These are phyloP conservation scores for Juglanconis oblonga DNA, from an alignment of 2,329 filamentous ascomycete species.

Conservation along the genomic window DNA sequence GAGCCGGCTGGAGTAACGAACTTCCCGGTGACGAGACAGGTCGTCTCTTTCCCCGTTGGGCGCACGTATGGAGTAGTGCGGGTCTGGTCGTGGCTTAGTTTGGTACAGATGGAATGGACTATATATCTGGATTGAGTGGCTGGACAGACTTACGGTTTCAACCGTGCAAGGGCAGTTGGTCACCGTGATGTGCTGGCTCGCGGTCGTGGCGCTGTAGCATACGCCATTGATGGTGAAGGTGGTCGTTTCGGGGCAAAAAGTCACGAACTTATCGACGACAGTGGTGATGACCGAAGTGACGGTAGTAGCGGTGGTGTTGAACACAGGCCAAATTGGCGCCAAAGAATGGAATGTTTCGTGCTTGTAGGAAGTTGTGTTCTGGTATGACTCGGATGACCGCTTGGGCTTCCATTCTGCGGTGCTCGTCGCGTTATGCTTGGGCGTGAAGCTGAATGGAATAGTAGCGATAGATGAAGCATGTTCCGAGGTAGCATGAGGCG, in stretches of 20 bases:
- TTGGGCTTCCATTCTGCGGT: not conserved
- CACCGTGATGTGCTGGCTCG: constrained; percentile 41
- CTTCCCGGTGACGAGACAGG: not conserved
- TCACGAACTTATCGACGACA: constrained; percentile 34
- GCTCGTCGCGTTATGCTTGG: not conserved
- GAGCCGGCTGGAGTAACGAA: not conserved
- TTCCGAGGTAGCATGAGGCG: not conserved
- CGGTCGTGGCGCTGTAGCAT: constrained; percentile 54
- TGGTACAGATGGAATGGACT: not conserved
- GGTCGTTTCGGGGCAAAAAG: constrained; percentile 47
- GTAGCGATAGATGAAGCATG: too few relatives aligned
- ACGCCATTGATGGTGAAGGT: constrained; percentile 48
- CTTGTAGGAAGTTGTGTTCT: too few relatives aligned
- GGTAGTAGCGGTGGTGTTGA: not conserved
- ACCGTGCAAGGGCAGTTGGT: constrained; percentile 52
- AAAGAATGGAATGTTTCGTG: too few relatives aligned
- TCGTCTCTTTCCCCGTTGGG: too few relatives aligned
- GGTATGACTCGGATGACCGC: too few relatives aligned
- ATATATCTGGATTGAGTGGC: not conserved
- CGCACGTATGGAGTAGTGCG: not conserved
- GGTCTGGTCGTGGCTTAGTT: not conserved
- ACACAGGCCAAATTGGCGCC: not conserved
- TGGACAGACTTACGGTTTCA: constrained; percentile 17
- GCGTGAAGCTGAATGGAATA: not conserved
- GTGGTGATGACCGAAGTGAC: constrained; percentile 22